phyloP scores from a whole-genome alignment of 2,329 filamentous ascomycete genomes.

The Grosmannia serpens region DNA sequence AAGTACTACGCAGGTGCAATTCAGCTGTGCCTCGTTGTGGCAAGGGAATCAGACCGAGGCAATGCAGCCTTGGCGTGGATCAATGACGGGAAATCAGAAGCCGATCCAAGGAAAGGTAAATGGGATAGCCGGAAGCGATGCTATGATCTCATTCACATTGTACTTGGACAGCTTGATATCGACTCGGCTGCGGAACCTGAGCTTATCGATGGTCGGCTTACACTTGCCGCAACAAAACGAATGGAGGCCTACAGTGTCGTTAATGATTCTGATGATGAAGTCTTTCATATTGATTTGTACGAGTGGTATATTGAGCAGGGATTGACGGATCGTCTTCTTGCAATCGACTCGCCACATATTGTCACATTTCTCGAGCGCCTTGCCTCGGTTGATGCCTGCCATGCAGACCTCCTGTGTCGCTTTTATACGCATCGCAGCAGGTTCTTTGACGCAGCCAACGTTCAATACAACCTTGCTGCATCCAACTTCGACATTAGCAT shows the following conservation, averaged over 20 bases:
- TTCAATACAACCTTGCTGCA: slow-evolving; percentile 73
- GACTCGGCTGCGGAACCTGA: slow-evolving; percentile 59
- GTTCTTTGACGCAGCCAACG: slow-evolving; percentile 78
- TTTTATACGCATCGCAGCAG: slow-evolving; percentile 79
- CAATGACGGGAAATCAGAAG: slow-evolving; percentile 63
- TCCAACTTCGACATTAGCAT: slow-evolving; percentile 73
- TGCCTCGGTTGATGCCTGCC: slow-evolving; percentile 57
- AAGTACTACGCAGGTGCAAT: slow-evolving; percentile 93
- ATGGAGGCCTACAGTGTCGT: slow-evolving; percentile 86
- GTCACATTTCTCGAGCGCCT: slow-evolving; percentile 74
- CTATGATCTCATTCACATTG: slow-evolving; percentile 79
- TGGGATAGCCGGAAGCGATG: slow-evolving; percentile 65
- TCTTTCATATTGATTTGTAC: slow-evolving; percentile 94
- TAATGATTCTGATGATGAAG: slow-evolving; percentile 76
- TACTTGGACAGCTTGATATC: slow-evolving; percentile 66
- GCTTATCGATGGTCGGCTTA: slow-evolving; percentile 65
- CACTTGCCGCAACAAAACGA: slow-evolving; percentile 64
- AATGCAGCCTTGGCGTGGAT: slow-evolving; percentile 80
- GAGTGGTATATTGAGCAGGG: slow-evolving; percentile 89
- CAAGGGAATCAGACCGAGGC: slow-evolving; percentile 73
- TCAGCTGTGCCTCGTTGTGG: slow-evolving; percentile 72
- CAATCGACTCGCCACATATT: slow-evolving; percentile 75
- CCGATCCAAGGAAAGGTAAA: slow-evolving; percentile 56
- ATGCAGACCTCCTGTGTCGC: slow-evolving; percentile 84
- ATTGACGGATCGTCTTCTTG: slow-evolving; percentile 75